These are phyloP conservation scores for Claviceps sp. DNA, from an alignment of 2,329 filamentous ascomycete species.

Conservation along the genomic window DNA sequence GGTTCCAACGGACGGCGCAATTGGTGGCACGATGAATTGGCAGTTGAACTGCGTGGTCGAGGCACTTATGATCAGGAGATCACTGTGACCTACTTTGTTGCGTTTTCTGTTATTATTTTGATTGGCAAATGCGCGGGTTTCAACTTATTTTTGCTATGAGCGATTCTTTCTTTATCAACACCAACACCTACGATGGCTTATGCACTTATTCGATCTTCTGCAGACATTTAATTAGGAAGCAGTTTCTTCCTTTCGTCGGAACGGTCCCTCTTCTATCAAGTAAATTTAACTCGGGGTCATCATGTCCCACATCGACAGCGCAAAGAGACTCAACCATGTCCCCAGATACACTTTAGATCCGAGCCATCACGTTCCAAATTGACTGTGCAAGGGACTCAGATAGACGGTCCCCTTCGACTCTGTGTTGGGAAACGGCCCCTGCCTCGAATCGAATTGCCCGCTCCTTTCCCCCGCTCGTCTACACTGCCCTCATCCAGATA, in stretches of 20 bases:
- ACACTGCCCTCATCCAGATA: conserved; percentile 20
- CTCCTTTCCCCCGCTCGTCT: too few relatives aligned
- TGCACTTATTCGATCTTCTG: not conserved
- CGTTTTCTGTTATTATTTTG: not conserved
- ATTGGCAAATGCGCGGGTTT: not conserved
- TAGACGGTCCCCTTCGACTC: too few relatives aligned
- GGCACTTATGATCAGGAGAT: not conserved
- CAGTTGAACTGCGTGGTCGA: not conserved
- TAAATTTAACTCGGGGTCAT: not conserved
- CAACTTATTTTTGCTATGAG: not conserved
- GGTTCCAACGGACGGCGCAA: not conserved
- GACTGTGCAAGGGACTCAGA: too few relatives aligned
- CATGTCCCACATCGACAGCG: not conserved
- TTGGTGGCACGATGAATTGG: too few relatives aligned
- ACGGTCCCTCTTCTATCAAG: not conserved
- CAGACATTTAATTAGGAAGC: not conserved
- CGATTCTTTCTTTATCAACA: not conserved
- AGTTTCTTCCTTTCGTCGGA: not conserved
- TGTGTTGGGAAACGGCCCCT: too few relatives aligned
- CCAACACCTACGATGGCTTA: not conserved
- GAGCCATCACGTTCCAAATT: too few relatives aligned
- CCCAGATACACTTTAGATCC: too few relatives aligned
- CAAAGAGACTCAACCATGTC: conserved; percentile 2
- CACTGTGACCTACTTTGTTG: not conserved
- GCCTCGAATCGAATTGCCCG: too few relatives aligned